These are phyloP conservation scores for Aspergillus aculeatinus DNA, from an alignment of 2,329 filamentous ascomycete genomes.

Conservation along the genomic window DNA sequence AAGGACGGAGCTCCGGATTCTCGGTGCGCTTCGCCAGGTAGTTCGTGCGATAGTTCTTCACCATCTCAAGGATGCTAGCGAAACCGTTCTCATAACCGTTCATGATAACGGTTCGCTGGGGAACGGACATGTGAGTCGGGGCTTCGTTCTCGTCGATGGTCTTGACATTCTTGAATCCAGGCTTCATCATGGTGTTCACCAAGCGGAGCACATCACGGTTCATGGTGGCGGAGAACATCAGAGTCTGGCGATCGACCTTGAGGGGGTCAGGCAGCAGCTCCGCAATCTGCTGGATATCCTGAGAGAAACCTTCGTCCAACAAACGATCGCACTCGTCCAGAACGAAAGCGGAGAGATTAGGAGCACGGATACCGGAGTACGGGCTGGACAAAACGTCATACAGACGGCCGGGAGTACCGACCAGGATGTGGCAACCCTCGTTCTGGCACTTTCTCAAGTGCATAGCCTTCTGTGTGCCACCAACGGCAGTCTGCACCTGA, in stretches of 20 bases:
- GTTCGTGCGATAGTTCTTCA: slow-evolving; percentile 58
- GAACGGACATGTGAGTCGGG: slow-evolving; percentile 80
- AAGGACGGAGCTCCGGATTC: slow-evolving; percentile 51
- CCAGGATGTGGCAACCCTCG: slow-evolving; percentile 81
- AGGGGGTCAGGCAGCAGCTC: slow-evolving; percentile 60
- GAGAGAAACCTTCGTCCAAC: slow-evolving; percentile 66
- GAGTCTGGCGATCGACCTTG: slow-evolving; percentile 74
- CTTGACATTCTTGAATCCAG: slow-evolving; percentile 82
- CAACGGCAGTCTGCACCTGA: slow-evolving; percentile 76
- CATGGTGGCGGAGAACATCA: slow-evolving; percentile 94
- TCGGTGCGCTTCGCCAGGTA: slow-evolving; percentile 33
- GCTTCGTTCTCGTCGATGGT: slow-evolving; percentile 80
- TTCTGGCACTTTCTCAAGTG: slow-evolving; percentile 68
- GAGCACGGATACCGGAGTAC: slow-evolving; percentile 61
- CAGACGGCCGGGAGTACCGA: slow-evolving; percentile 87
- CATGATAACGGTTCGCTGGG: slow-evolving; percentile 71
- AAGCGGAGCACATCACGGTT: slow-evolving; percentile 77
- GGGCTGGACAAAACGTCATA: slow-evolving; percentile 75
- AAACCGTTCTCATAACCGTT: slow-evolving; percentile 71
- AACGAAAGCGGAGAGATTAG: slow-evolving; percentile 59
- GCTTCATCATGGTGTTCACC: slow-evolving; percentile 75
- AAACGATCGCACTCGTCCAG: slow-evolving; percentile 68
- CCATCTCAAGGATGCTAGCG: slow-evolving; percentile 75
- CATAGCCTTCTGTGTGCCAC: slow-evolving; percentile 74
- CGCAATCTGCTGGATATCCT: slow-evolving; percentile 63